Percentiles rank a stretch among this genome's conserved stretches.
These are phyloP conservation scores for Paramecium pentaurelia DNA, from an alignment of 73 alveolate genomes.

Conservation along the genomic window DNA sequence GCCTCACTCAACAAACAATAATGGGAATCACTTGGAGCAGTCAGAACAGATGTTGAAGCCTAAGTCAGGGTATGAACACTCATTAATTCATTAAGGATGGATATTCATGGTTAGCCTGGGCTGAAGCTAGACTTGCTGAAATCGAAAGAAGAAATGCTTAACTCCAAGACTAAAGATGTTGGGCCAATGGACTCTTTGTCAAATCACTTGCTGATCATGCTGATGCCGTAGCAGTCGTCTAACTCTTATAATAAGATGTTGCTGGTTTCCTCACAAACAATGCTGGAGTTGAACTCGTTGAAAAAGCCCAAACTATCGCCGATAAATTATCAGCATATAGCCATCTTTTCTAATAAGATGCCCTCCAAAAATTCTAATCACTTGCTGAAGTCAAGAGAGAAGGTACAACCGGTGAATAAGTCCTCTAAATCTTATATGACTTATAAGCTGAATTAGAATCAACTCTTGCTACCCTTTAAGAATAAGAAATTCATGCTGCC, in stretches of 20 bases:
- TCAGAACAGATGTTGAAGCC: conserved; percentile 44
- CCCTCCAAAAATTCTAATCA: conserved; percentile 23
- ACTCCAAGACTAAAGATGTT: conserved; percentile 37
- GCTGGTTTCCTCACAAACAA: conserved; percentile 39
- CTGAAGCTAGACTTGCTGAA: conserved; percentile 48
- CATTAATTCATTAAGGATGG: background rate
- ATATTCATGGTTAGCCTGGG: conserved; percentile 18
- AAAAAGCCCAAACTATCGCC: conserved; percentile 23
- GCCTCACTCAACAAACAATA: conserved; percentile 27
- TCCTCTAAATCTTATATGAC: background rate
- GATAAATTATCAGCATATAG: conserved; percentile 18
- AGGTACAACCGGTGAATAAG: conserved; percentile 54
- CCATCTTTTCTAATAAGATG: conserved; percentile 53
- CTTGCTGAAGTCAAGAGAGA: conserved; percentile 47
- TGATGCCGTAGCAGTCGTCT: conserved; percentile 33
- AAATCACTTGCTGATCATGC: conserved; percentile 39
- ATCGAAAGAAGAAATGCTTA: background rate
- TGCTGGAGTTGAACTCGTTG: conserved; percentile 22
- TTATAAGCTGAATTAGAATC: conserved; percentile 35
- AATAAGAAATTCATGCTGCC: conserved; percentile 48
- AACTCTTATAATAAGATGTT: conserved; percentile 31
- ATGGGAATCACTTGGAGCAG: conserved; percentile 6
- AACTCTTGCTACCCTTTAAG: conserved; percentile 21
- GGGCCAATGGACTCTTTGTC: conserved; percentile 46
- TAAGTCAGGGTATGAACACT: background rate